Conservation (phyloP, 2,329 filamentous ascomycete species). For the Stagonosporopsis chrysanthemi region DNA sequence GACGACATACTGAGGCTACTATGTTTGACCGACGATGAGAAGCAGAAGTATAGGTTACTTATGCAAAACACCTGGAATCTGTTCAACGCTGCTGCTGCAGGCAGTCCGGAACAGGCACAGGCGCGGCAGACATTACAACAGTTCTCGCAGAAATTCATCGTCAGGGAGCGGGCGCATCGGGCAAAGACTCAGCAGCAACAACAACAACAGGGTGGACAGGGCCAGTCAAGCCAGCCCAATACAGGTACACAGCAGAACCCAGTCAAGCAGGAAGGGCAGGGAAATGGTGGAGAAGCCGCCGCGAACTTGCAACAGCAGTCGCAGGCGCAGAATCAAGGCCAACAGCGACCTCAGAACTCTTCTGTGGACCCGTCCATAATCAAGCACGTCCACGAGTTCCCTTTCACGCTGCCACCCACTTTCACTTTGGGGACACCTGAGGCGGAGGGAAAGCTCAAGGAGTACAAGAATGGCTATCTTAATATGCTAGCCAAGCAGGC, state of each 20-base stretch:
- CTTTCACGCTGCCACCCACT: conserved; percentile 40
- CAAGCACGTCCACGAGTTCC: conserved; percentile 48
- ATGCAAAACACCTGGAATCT: conserved; percentile 63
- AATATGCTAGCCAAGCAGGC: conserved; percentile 46
- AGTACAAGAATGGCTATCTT: conserved; percentile 46
- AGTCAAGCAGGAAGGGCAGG: conserved; percentile 30
- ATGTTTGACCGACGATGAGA: conserved; percentile 60
- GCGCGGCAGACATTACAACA: conserved; percentile 61
- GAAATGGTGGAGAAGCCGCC: conserved; percentile 4
- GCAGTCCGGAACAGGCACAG: conserved; percentile 58
- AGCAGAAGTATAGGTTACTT: conserved; percentile 62
- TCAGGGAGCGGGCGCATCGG: conserved; percentile 53
- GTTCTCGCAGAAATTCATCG: conserved; percentile 61
- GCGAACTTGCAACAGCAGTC: conserved; percentile 16
- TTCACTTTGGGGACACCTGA: conserved; percentile 45
- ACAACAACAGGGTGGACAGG: conserved; percentile 30
- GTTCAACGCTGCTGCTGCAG: conserved; percentile 57
- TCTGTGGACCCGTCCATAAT: conserved; percentile 45
- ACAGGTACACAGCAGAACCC: conserved; percentile 37
- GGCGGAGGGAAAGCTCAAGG: conserved; percentile 46
- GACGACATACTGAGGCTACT: conserved; percentile 47
- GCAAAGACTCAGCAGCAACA: conserved; percentile 43
- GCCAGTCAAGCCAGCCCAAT: conserved; percentile 32
- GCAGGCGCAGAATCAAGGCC: conserved; percentile 18
- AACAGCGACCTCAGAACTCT: conserved; percentile 21